These are phyloP conservation scores for Draba incana DNA, from an alignment of 345 rosid genomes.

Conservation along the genomic window DNA sequence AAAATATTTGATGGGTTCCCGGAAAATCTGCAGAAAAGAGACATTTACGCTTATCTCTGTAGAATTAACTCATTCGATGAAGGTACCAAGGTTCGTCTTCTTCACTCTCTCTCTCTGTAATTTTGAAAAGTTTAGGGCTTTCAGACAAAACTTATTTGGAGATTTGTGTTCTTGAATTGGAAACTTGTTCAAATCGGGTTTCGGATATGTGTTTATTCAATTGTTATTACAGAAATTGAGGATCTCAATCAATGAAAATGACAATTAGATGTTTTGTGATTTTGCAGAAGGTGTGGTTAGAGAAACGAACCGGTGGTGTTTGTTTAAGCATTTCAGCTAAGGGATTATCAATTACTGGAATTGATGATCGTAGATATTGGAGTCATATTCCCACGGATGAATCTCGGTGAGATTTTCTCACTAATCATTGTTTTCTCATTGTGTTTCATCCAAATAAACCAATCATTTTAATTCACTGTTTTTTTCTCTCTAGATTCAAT, in stretches of 20 bases:
- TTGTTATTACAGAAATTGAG: neutral
- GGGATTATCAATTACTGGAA: slow-evolving; percentile 79
- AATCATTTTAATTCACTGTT: neutral
- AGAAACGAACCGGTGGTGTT: slow-evolving; percentile 66
- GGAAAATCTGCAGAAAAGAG: slow-evolving; percentile 59
- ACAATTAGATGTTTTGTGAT: neutral
- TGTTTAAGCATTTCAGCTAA: slow-evolving; percentile 69
- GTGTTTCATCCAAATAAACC: neutral
- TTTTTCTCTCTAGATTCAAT: neutral
- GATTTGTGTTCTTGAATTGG: no score
- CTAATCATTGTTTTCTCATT: neutral
- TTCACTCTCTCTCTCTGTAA: neutral
- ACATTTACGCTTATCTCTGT: slow-evolving; percentile 63
- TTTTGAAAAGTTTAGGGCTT: neutral
- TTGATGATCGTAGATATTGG: slow-evolving; percentile 97
- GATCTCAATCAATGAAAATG: no score
- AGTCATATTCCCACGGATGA: slow-evolving; percentile 77
- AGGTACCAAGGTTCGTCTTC: slow-evolving; percentile 66
- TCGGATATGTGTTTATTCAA: neutral
- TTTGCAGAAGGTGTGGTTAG: slow-evolving; percentile 81
- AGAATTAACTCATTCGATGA: slow-evolving; percentile 60
- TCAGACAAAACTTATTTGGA: no score
- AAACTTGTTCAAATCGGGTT: no score
- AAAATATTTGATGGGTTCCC: slow-evolving; percentile 53
- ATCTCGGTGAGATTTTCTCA: slow-evolving; percentile 60